A percentile compares a stretch with the other conserved stretches of the same genome.
These are phyloP conservation scores for Candida odintsovae DNA, from an alignment of 805 yeast species.

Conservation along the genomic window DNA sequence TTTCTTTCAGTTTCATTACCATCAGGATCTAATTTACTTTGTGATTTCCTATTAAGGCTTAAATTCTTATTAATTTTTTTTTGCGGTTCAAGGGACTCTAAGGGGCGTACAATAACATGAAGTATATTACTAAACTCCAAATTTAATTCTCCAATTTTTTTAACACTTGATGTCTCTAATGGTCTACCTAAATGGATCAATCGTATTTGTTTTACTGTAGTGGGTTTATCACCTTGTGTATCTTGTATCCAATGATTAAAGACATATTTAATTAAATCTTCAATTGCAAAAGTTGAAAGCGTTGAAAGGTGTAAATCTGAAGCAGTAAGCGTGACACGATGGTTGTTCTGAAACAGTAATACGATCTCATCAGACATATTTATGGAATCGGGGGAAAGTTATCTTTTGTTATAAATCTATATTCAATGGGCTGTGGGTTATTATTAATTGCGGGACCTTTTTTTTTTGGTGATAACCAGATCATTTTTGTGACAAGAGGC, in stretches of 20 bases:
- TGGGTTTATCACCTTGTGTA: neutral
- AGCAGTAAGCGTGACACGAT: neutral
- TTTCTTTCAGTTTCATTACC: neutral
- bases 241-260: neutral
- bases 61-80: neutral
- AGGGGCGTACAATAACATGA: slow-evolving; percentile 27
- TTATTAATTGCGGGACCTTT: too few species aligned
- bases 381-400: too few species aligned
- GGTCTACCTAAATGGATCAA: slow-evolving; percentile 28
- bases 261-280: neutral
- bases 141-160: slow-evolving; percentile 9
- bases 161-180: slow-evolving; percentile 10
- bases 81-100: slow-evolving; percentile 4
- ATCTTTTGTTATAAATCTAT: too few species aligned
- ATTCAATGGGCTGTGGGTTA: too few species aligned
- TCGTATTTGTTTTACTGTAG: slow-evolving; percentile 12
- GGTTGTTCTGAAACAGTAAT: neutral
- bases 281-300: neutral
- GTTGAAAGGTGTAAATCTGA: neutral
- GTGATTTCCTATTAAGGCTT: neutral
- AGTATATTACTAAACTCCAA: slow-evolving; percentile 21
- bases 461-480: too few species aligned
- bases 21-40: neutral
- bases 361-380: neutral
- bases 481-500: too few species aligned